A percentile compares a stretch with the other conserved stretches of the same genome.
phyloP scores from a whole-genome alignment of 1,284 basidiomycete species.

The Peniophora sp. region DNA sequence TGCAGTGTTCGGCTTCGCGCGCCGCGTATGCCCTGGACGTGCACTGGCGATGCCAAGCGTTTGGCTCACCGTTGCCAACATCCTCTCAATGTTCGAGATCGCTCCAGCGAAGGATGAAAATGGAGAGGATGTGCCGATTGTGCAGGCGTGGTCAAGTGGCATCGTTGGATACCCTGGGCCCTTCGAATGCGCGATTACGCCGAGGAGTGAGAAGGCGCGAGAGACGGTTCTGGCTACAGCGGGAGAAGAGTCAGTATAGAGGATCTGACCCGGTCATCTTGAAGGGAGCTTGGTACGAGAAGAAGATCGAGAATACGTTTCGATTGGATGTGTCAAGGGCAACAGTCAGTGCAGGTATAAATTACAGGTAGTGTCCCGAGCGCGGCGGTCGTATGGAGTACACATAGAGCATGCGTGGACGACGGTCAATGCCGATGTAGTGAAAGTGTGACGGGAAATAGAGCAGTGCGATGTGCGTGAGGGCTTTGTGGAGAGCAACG shows the following conservation, averaged over 20 bases:
- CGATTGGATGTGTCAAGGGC: no score
- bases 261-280: no score
- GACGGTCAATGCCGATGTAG: no score
- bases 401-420: no score
- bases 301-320: neutral
- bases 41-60: neutral
- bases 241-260: neutral
- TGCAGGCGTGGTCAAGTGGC: slow-evolving; percentile 15
- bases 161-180: slow-evolving; percentile 5
- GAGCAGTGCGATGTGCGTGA: no score
- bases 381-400: no score
- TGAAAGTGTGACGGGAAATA: no score
- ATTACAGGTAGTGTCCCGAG: no score
- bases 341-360: no score
- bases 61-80: neutral
- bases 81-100: neutral
- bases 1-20: neutral
- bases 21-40: neutral
- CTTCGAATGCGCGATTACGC: neutral
- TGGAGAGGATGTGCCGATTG: slow-evolving; percentile 18
- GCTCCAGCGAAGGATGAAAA: slow-evolving; percentile 16
- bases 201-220: neutral
- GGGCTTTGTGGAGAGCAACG: no score
- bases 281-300: neutral
- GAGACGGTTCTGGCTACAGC: neutral